Evolutionary conservation across 2,329 filamentous ascomycete species (phyloP).

Genomic region (Tolypocladium endophyticum): DNA sequence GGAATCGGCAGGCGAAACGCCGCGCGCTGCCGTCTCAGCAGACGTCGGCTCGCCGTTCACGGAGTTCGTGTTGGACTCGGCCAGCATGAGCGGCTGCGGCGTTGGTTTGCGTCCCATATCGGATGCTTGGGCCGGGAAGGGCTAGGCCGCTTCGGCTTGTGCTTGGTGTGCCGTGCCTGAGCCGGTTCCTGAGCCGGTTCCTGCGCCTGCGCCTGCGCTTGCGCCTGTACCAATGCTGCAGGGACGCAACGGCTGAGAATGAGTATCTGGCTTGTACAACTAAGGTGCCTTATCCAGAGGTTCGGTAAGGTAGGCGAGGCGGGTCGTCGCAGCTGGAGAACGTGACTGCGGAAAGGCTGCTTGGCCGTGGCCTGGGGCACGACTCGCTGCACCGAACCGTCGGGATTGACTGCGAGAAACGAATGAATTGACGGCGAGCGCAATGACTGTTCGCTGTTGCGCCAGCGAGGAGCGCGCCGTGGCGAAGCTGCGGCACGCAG

Average conservation of each 20-base stretch:
- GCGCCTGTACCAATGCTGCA: neutral
- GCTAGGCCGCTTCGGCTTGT: neutral
- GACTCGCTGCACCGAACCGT: neutral
- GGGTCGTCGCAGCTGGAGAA: neutral
- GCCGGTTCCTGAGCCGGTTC: neutral
- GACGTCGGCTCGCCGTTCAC: constrained; percentile 15
- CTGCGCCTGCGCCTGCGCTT: neutral
- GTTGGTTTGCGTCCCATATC: constrained; percentile 47
- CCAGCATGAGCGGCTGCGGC: constrained; percentile 47
- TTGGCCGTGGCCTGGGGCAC: neutral
- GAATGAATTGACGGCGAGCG: neutral
- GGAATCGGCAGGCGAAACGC: constrained; percentile 21
- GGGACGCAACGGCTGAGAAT: neutral
- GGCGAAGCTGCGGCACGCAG: neutral
- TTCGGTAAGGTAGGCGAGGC: neutral
- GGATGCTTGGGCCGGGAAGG: neutral
- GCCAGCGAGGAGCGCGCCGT: neutral
- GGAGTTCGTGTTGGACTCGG: constrained; percentile 22
- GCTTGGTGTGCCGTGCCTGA: neutral
- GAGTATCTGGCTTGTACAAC: neutral
- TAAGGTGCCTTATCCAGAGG: no score
- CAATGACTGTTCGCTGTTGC: neutral
- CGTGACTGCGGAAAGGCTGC: neutral
- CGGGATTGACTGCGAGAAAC: neutral
- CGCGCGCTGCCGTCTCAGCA: constrained; percentile 16